phyloP scores from a whole-genome alignment of 441 rosid genomes.

The Sinapis alba region DNA sequence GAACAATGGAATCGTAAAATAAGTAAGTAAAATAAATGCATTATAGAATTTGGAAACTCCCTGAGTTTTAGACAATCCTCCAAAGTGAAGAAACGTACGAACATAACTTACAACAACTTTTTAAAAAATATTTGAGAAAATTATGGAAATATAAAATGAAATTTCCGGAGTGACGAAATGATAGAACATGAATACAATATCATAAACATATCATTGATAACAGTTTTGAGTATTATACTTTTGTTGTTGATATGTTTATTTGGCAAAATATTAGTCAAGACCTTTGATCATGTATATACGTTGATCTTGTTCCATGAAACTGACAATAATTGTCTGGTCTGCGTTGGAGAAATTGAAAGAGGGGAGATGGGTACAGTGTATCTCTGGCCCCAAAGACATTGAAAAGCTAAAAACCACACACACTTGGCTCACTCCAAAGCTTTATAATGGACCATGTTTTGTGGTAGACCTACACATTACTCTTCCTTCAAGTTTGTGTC shows the following conservation, averaged over 20 bases:
- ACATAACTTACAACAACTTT: not conserved
- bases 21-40: not conserved
- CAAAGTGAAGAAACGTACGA: not conserved
- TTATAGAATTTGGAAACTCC: not conserved
- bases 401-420: slow-evolving; percentile 29
- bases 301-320: slow-evolving; percentile 18
- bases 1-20: not conserved
- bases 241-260: not conserved
- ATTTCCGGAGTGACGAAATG: not conserved
- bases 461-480: slow-evolving; percentile 39
- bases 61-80: not conserved
- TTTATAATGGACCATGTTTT: slow-evolving; percentile 38
- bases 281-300: not conserved
- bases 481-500: slow-evolving; percentile 25
- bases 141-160: not conserved
- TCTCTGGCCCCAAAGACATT: slow-evolving; percentile 39
- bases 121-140: not conserved
- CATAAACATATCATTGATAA: not conserved
- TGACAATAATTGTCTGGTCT: not conserved
- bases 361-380: slow-evolving; percentile 28
- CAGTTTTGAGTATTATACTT: not conserved
- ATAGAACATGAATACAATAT: not conserved
- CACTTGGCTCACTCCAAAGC: slow-evolving; percentile 20
- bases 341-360: not conserved
- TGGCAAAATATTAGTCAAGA: not conserved